These are phyloP conservation scores for Aspergillus nidulans DNA, from an alignment of 495 filamentous ascomycete genomes.

Conservation along the genomic window DNA sequence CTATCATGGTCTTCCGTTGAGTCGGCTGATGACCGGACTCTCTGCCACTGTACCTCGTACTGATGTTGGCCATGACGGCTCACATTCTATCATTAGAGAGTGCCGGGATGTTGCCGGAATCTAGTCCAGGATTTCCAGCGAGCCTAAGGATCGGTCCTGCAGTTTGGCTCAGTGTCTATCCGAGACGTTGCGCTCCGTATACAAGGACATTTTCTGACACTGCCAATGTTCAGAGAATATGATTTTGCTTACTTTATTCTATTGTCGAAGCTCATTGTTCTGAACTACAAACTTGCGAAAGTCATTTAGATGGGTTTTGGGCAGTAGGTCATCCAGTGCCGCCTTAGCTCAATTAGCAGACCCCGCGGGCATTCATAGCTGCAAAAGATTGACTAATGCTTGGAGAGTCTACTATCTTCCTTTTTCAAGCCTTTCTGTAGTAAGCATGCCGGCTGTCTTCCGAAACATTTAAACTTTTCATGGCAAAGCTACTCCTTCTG, in stretches of 20 bases:
- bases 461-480: too few species aligned
- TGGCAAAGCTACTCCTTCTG: too few species aligned
- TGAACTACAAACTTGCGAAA: too few species aligned
- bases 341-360: too few species aligned
- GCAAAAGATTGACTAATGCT: too few species aligned
- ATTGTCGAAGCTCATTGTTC: not conserved
- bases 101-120: not conserved
- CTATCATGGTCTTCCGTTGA: slow-evolving; percentile 36
- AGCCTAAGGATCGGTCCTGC: not conserved
- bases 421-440: too few species aligned
- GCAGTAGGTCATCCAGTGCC: too few species aligned
- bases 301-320: too few species aligned
- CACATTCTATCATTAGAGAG: not conserved
- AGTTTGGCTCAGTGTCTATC: not conserved
- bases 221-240: not conserved
- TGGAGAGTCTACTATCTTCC: too few species aligned
- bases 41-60: slow-evolving; percentile 10
- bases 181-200: not conserved
- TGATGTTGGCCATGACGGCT: not conserved
- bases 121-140: not conserved
- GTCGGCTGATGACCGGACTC: slow-evolving; percentile 25
- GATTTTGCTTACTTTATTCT: not conserved
- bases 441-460: too few species aligned
- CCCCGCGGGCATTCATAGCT: too few species aligned
- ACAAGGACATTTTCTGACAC: not conserved